Conservation (phyloP, 768 basidiomycete genomes). For the Sporobolomyces pararoseus region DNA sequence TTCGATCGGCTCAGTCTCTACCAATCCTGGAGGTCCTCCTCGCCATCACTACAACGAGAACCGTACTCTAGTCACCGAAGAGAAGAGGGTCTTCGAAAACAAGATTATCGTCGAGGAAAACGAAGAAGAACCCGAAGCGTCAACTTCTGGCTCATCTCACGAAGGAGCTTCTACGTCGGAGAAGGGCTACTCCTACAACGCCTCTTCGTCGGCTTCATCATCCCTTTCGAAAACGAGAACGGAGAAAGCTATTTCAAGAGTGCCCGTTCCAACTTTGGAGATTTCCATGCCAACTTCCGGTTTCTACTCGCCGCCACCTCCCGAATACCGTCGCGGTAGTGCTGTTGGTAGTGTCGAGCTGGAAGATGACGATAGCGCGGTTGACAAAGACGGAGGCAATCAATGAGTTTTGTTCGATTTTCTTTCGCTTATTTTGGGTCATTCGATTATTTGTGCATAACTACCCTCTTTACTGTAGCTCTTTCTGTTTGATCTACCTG, state of each 20-base stretch:
- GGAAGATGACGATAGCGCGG: slow-evolving; percentile 13
- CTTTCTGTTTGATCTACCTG: too few species aligned
- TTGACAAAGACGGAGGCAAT: slow-evolving; percentile 1
- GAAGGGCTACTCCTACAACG: too few species aligned
- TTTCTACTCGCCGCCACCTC: background rate
- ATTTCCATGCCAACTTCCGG: too few species aligned
- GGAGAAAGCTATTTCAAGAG: background rate
- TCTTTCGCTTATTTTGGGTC: background rate
- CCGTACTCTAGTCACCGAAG: background rate
- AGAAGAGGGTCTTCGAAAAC: background rate
- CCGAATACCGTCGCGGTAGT: background rate
- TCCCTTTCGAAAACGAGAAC: background rate
- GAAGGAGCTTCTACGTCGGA: background rate
- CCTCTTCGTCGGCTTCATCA: background rate
- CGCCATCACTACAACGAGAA: slow-evolving; percentile 1
- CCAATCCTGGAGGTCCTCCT: slow-evolving; percentile 5
- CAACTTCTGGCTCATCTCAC: background rate
- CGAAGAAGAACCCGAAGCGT: background rate
- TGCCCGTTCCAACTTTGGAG: slow-evolving; percentile 5
- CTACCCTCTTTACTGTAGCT: too few species aligned
- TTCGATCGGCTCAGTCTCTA: slow-evolving; percentile 13
- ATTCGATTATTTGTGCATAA: too few species aligned
- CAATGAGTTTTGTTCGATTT: background rate
- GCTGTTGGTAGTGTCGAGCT: background rate
- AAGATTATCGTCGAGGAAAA: slow-evolving; percentile 11